Base-by-base conservation (phyloP, 2,329 filamentous ascomycete species). In the Periconia sp. region DNA sequence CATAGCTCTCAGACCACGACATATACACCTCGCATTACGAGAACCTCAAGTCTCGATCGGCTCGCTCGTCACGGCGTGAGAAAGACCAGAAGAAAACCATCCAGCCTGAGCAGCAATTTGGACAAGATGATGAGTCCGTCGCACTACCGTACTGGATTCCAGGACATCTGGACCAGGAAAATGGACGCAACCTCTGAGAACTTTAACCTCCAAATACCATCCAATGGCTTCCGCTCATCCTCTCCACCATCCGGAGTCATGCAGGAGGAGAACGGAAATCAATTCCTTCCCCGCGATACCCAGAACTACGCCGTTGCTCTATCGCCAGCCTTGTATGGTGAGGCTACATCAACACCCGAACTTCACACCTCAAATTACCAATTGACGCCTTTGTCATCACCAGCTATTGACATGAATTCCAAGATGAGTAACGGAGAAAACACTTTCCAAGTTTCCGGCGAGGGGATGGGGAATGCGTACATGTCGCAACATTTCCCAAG, bases 81-180 rank as follows among this genome's bases (percentile, higher is more conserved):
- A 13, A 71, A 68, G 23, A 47, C 53, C 1, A 43, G 51, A 2
- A 69, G 59, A 44, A 70, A 61, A 41, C 52, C 60, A 20, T 50
- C 59, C 3, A 47, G 54, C 15, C 52, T 61, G 43, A 53, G 51
- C 31, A 53, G 51, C 31, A 62, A 78, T 74, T 20, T 75, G 15
- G 43, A 79, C 42, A 83, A 79, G 62, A 80, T 84, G 77, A 82
- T 82, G 77, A 81, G 77, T 61, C 77, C 82, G 41, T 78, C 79
- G 19, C 76, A 79, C 52, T 76, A 74, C 58, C 72, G 72, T 13
- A 60, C 71, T 19, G 72, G 72, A 55, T 78, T 74, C 70, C 76
- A 70, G 68, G 78, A 75, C 63, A 75, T 67, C 68, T 85, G 83
- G 82, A 74, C 77, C 40, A 77, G 81, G 59, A 79, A 81, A 54